Evolutionary conservation across 2,329 filamentous ascomycete genomes (phyloP).

Genomic region (Cytospora leucostoma): DNA sequence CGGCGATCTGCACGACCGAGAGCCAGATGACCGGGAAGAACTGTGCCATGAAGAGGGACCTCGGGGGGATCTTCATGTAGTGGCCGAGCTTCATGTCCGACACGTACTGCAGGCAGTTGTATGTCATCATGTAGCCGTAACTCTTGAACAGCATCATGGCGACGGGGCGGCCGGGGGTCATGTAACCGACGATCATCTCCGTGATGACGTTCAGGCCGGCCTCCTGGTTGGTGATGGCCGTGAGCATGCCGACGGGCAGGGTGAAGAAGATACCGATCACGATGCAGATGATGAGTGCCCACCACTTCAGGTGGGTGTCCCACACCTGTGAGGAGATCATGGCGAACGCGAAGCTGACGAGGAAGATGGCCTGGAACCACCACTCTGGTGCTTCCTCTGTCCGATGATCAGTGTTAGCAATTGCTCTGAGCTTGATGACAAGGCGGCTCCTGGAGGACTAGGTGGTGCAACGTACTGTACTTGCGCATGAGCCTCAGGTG

Average conservation of each 20-base stretch:
- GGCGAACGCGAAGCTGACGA: conserved; percentile 17
- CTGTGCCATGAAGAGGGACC: conserved; percentile 20
- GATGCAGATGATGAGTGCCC: conserved; percentile 31
- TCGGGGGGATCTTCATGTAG: conserved; percentile 43
- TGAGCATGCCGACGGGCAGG: conserved; percentile 38
- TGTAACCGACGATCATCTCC: conserved; percentile 54
- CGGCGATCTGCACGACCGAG: conserved; percentile 45
- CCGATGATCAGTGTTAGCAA: background rate
- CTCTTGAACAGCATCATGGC: conserved; percentile 57
- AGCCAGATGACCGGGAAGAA: conserved; percentile 31
- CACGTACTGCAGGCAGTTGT: conserved; percentile 42
- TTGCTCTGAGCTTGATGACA: background rate
- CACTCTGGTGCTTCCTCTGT: conserved; percentile 22
- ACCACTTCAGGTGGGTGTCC: conserved; percentile 25
- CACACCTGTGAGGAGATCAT: conserved; percentile 18
- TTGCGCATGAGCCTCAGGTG: conserved; percentile 24
- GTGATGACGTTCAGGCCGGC: conserved; percentile 52
- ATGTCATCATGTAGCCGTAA: conserved; percentile 51
- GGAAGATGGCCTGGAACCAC: conserved; percentile 23
- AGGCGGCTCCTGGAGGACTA: background rate
- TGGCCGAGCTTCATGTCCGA: conserved; percentile 47
- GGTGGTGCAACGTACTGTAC: conserved; percentile 6
- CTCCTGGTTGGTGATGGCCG: conserved; percentile 35
- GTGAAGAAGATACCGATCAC: conserved; percentile 35
- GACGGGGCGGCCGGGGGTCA: conserved; percentile 51